phyloP scores from a whole-genome alignment of 2,329 filamentous ascomycete species.

The Monascus ruber region DNA sequence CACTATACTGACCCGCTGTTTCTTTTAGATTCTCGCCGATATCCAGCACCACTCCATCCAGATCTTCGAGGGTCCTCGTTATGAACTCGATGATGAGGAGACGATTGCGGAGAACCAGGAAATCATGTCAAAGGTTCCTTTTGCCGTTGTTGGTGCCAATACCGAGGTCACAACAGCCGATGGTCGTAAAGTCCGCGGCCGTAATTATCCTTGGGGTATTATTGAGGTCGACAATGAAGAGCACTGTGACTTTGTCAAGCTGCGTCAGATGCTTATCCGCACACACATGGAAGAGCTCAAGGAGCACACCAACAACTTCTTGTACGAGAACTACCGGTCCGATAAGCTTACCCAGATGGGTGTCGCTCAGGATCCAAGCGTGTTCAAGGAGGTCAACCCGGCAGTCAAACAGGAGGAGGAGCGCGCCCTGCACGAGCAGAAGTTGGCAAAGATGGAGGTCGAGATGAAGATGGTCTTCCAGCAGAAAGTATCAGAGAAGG shows the following conservation, averaged over 20 bases:
- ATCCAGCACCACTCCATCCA: conserved; percentile 96
- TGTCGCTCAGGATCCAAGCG: conserved; percentile 93
- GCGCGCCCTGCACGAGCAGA: conserved; percentile 94
- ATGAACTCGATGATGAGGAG: conserved; percentile 98
- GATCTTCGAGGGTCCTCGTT: conserved; percentile 96
- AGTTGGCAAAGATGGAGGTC: conserved; percentile 99
- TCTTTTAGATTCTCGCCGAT: conserved; percentile 74
- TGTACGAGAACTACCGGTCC: conserved; percentile 99
- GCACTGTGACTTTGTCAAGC: conserved; percentile 99
- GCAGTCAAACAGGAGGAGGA: conserved; percentile 99
- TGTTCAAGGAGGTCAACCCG: conserved; percentile 99
- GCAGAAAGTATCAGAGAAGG: conserved; percentile 98
- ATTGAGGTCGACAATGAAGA: conserved; percentile 99
- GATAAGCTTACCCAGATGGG: conserved; percentile 99
- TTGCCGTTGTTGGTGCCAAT: conserved; percentile 94
- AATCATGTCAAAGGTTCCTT: conserved; percentile 99
- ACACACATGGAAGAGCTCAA: conserved; percentile 99
- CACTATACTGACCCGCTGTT: conserved; percentile 12
- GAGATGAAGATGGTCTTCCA: conserved; percentile 99
- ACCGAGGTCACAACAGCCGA: conserved; percentile 84
- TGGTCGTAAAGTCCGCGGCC: conserved; percentile 89
- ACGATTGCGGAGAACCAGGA: conserved; percentile 99
- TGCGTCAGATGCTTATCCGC: conserved; percentile 98
- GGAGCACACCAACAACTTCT: conserved; percentile 97
- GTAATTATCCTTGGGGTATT: conserved; percentile 94